Percentiles rank a stretch among this genome's conserved stretches.
Evolutionary conservation across 2,329 filamentous ascomycete species (phyloP).

Genomic region (Penicillium sp.): DNA sequence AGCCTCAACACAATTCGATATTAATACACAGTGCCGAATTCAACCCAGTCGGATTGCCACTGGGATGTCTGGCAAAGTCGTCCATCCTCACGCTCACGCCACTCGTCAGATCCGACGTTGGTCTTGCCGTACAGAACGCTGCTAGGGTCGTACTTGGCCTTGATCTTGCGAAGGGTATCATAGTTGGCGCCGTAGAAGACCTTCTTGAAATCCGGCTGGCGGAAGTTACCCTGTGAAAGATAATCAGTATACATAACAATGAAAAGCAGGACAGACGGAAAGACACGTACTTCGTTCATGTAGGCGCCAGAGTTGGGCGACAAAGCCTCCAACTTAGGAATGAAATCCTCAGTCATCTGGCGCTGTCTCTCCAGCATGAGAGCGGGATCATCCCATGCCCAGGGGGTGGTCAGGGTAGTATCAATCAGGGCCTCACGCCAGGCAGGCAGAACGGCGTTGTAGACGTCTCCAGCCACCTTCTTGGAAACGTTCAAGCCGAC

Average conservation of each 20-base stretch:
- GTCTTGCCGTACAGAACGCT: slow-evolving; percentile 5
- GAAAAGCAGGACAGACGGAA: too few species aligned
- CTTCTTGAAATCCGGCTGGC: slow-evolving; percentile 44
- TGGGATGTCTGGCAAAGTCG: slow-evolving; percentile 8
- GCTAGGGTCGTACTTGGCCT: slow-evolving; percentile 47
- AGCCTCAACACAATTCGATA: background rate
- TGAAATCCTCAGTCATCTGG: slow-evolving; percentile 48
- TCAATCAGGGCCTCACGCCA: slow-evolving; percentile 54
- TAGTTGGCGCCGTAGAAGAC: slow-evolving; percentile 50
- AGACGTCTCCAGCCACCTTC: background rate
- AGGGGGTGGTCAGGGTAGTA: slow-evolving; percentile 44
- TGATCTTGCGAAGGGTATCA: slow-evolving; percentile 40
- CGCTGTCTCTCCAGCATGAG: slow-evolving; percentile 45
- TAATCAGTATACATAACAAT: too few species aligned
- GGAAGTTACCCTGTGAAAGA: slow-evolving; percentile 39
- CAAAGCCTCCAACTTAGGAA: slow-evolving; percentile 45
- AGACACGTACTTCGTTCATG: too few species aligned
- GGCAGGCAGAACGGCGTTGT: slow-evolving; percentile 51
- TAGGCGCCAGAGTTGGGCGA: slow-evolving; percentile 42
- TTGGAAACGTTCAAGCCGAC: slow-evolving; percentile 32
- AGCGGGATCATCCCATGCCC: slow-evolving; percentile 43
- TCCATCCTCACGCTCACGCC: slow-evolving; percentile 11
- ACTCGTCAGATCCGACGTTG: slow-evolving; percentile 12
- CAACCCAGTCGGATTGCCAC: slow-evolving; percentile 1
- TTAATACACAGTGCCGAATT: slow-evolving; percentile 5